Evolutionary conservation across 257 asterid species (phyloP), one percentile per base, ranked within the genome.

Genomic region (Jaltomata sinuosa): DNA sequence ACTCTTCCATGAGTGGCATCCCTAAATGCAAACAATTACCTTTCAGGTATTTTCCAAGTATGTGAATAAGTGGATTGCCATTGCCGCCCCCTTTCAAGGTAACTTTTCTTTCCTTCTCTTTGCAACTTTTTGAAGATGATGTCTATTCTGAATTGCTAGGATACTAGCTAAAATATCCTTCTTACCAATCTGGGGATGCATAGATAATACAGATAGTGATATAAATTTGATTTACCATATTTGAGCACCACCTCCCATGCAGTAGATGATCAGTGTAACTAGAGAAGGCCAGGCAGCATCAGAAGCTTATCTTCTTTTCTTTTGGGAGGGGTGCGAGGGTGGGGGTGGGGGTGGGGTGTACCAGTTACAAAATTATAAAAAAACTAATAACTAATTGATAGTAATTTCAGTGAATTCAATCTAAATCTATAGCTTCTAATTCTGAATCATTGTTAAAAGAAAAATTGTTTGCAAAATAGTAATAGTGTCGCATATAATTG

Each of bases 21-120:
- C 2, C 61, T 47, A 47, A 74, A 76, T 76, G 81, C 61, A 47
- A 88, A 49, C 57, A 80, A 52, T 87, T 45, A 22, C 83, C 78
- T 78, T 88, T 88, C 90, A 94, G 97, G 90, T 92, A 81, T 94
- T 94, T 84, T 74, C 95, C 84, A 92, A 85, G 92, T 92, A 91
- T 80, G 97, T 94, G 31, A 91, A 88, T 86, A 94, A 94, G 90
- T 94, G 97, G 97, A 94, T 94, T 87, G 74, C 92, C 52, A 92
- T 94, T 88, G 97, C 94, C 84, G 85, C 96, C 64, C 98, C 98
- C 10, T 94, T 94, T 86, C 98, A 94, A 93, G 98, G 98, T 91
- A 88, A 81, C 67, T 11, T 82, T 61, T 55, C 40, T 36, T 77
- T 34, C 15, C 29, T 52, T 74, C 38, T 74, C 80, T 42, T 45